Conservation (phyloP, 768 basidiomycete species). For the Clathrus columnatus region DNA sequence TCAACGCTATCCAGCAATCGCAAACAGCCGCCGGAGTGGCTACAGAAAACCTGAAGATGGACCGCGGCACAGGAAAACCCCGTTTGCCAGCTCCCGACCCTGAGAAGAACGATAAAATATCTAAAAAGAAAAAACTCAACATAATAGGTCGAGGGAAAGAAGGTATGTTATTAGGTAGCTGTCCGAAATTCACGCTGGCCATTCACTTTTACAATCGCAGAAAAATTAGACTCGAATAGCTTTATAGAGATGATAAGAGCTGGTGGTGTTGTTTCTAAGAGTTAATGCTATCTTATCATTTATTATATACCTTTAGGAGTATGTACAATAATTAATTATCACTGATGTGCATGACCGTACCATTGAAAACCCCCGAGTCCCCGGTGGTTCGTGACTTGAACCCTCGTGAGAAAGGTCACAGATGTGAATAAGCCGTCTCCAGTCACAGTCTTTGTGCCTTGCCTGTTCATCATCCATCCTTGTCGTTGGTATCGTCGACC, state of each 20-base stretch:
- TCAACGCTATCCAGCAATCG: conserved; percentile 80
- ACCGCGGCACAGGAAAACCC: conserved; percentile 66
- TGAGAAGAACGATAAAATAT: conserved; percentile 36
- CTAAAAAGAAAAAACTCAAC: conserved; percentile 33
- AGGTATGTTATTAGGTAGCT: conserved; percentile 29
- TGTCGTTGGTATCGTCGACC: neutral
- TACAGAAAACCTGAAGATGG: conserved; percentile 49
- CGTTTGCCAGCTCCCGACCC: conserved; percentile 58
- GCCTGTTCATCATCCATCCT: neutral
- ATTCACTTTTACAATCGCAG: conserved; percentile 27
- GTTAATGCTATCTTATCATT: conserved; percentile 26
- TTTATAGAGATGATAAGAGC: conserved; percentile 81
- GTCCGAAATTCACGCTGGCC: conserved; percentile 7
- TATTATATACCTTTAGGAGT: no score
- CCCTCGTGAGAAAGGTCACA: neutral
- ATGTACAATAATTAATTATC: no score
- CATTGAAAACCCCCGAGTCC: neutral
- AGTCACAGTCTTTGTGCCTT: neutral
- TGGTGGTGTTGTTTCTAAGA: conserved; percentile 70
- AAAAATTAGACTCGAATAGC: conserved; percentile 54
- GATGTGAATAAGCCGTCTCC: neutral
- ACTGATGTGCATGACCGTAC: no score
- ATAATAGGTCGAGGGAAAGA: conserved; percentile 35
- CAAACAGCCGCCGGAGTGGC: conserved; percentile 48
- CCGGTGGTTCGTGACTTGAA: no score